Percentiles rank a stretch among this genome's conserved stretches.
These are phyloP conservation scores for Raddia distichophylla DNA, from an alignment of 176 grass and related monocot genomes.

Conservation along the genomic window DNA sequence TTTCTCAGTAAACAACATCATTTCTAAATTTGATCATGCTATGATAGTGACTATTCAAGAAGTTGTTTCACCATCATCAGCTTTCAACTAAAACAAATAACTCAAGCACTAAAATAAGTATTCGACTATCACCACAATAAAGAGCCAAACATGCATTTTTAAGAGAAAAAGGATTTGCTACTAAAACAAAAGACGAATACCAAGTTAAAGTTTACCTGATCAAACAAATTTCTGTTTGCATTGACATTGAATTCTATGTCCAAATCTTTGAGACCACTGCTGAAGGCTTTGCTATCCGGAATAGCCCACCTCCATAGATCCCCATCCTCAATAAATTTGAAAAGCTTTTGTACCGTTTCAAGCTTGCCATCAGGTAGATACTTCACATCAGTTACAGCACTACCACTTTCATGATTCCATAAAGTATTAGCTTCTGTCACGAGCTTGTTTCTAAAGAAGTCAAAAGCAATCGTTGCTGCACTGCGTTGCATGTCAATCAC, in stretches of 20 bases:
- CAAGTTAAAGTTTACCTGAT: slow-evolving; percentile 59
- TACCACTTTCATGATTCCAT: slow-evolving; percentile 34
- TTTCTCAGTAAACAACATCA: slow-evolving; percentile 1
- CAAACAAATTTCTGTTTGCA: slow-evolving; percentile 67
- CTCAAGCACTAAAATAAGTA: background rate
- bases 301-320: slow-evolving; percentile 88
- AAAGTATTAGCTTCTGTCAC: slow-evolving; percentile 33
- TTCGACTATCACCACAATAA: background rate
- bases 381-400: slow-evolving; percentile 25
- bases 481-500: slow-evolving; percentile 93
- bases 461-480: slow-evolving; percentile 92
- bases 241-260: slow-evolving; percentile 80
- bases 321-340: slow-evolving; percentile 85
- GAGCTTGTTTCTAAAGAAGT: slow-evolving; percentile 80
- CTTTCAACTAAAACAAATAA: background rate
- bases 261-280: slow-evolving; percentile 84
- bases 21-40: background rate
- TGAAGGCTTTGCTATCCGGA: slow-evolving; percentile 83
- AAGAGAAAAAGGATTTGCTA: background rate
- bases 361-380: slow-evolving; percentile 60
- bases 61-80: background rate
- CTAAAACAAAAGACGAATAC: slow-evolving; percentile 1
- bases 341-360: slow-evolving; percentile 74
- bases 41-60: background rate
- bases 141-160: background rate